These are phyloP conservation scores for Sugiyamaella smithiae DNA, from an alignment of 805 yeast genomes.

Conservation along the genomic window DNA sequence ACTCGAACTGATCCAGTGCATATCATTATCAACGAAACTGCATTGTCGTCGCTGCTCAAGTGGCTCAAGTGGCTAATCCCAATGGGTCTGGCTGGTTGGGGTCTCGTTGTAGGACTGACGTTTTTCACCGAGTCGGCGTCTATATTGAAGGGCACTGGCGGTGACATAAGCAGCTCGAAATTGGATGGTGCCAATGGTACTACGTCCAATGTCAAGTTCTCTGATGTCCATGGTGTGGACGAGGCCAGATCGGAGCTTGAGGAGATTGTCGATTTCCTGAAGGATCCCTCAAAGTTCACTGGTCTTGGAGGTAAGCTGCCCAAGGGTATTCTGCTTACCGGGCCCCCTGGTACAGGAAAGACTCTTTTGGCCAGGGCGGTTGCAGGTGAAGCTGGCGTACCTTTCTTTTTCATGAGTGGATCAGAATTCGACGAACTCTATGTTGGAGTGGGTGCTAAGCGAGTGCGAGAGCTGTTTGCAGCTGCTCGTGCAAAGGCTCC, in stretches of 20 bases:
- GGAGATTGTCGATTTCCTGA: conserved; percentile 95
- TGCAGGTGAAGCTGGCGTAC: conserved; percentile 99
- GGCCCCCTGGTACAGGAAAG: conserved; percentile 99
- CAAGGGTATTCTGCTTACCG: conserved; percentile 93
- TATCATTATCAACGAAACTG: conserved; percentile 87
- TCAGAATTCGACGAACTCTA: conserved; percentile 97
- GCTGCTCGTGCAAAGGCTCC: conserved; percentile 96
- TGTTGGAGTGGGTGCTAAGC: conserved; percentile 98
- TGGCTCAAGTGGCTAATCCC: conserved; percentile 90
- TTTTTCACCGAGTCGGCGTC: conserved; percentile 81
- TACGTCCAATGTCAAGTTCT: conserved; percentile 80
- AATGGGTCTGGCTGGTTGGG: conserved; percentile 74
- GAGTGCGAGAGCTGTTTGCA: conserved; percentile 88
- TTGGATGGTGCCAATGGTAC: conserved; percentile 80
- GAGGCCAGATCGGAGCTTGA: conserved; percentile 97
- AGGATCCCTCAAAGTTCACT: conserved; percentile 94
- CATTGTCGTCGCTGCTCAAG: conserved; percentile 70
- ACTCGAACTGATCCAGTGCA: conserved; percentile 73
- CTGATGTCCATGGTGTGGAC: conserved; percentile 96
- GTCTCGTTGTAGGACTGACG: conserved; percentile 72
- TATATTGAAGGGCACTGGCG: conserved; percentile 55
- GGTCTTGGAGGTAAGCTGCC: conserved; percentile 97
- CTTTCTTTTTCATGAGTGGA: conserved; percentile 97
- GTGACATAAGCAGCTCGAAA: conserved; percentile 47
- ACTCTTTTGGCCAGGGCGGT: conserved; percentile 95